Percentiles rank a stretch among this genome's conserved stretches.
Evolutionary conservation across 495 filamentous ascomycete species (phyloP).

Genomic region (Darksidea phi): DNA sequence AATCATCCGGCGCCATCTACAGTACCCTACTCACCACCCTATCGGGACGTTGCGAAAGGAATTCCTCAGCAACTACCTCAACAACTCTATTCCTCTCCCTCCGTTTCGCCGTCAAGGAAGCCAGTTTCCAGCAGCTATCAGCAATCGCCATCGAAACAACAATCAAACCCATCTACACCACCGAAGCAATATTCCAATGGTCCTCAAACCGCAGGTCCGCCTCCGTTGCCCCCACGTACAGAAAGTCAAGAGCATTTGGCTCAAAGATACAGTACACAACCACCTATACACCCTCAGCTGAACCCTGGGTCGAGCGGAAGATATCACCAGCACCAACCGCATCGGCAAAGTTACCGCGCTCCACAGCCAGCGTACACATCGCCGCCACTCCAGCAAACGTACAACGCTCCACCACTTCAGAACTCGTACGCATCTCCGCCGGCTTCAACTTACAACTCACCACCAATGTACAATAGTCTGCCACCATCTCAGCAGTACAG

Average conservation of each 20-base stretch:
- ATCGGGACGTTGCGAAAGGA: not conserved
- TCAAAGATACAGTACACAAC: not conserved
- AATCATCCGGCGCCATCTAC: not conserved
- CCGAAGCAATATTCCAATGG: not conserved
- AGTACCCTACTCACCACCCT: not conserved
- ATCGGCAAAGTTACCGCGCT: not conserved
- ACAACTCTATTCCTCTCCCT: not conserved
- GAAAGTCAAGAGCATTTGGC: not conserved
- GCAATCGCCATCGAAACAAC: not conserved
- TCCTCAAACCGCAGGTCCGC: not conserved
- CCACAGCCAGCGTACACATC: not conserved
- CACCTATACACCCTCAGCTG: not conserved
- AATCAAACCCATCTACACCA: not conserved
- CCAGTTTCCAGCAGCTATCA: not conserved
- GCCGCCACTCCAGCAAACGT: not conserved
- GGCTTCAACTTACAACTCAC: not conserved
- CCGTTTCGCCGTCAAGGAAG: too few species aligned
- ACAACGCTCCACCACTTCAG: not conserved
- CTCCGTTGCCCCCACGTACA: not conserved
- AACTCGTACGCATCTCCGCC: not conserved
- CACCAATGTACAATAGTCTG: not conserved
- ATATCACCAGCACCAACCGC: not conserved
- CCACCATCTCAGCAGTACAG: not conserved
- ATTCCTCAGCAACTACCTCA: not conserved
- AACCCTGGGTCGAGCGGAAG: not conserved